Evolutionary conservation across 345 rosid species (phyloP).

Genomic region (Euphorbia tirucalli): DNA sequence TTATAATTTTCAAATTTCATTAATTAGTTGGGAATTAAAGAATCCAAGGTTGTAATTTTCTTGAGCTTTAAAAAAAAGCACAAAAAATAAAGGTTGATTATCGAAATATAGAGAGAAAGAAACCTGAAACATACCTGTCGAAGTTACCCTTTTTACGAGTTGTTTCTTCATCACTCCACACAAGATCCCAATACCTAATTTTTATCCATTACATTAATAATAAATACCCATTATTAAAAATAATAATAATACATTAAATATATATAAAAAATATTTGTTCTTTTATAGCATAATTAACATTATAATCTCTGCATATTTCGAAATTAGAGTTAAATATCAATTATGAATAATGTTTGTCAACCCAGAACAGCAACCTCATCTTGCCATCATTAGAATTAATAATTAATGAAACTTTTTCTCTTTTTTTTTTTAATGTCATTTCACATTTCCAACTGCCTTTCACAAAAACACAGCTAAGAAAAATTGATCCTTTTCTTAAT

Average conservation of each 20-base stretch:
- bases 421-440: neutral
- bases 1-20: too few relatives aligned
- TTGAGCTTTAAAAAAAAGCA: neutral
- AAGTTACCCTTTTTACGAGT: constrained; percentile 21
- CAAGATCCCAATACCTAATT: constrained; percentile 27
- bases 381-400: neutral
- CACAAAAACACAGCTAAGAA: too few relatives aligned
- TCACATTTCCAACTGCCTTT: neutral
- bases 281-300: neutral
- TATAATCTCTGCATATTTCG: neutral
- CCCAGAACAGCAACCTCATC: neutral
- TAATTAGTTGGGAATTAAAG: too few relatives aligned
- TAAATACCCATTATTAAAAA: too few relatives aligned
- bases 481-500: neutral
- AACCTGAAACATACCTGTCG: constrained; percentile 18
- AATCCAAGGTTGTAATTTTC: neutral
- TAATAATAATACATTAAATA: too few relatives aligned
- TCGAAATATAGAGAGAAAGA: too few relatives aligned
- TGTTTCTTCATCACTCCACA: constrained; percentile 17
- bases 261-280: too few relatives aligned
- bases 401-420: neutral
- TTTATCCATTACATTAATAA: too few relatives aligned
- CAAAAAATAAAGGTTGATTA: too few relatives aligned
- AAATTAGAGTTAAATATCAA: neutral
- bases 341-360: neutral